Evolutionary conservation across 805 yeast species (phyloP).

Genomic region (Ogataea angusta): DNA sequence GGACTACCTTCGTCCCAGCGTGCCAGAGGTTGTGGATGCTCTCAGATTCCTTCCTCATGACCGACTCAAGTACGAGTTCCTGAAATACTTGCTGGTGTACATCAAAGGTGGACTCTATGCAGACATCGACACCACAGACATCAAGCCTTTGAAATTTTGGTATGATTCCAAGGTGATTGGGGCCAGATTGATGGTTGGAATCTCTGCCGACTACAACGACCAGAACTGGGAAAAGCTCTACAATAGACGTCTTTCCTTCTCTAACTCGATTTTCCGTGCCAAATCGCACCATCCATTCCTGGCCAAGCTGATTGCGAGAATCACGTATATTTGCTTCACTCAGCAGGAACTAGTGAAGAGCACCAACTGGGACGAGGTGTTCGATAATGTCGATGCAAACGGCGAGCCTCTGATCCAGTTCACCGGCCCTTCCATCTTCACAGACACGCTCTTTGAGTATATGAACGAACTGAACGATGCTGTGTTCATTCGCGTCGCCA

Average conservation of each 20-base stretch:
- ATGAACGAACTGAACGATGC: conserved; percentile 28
- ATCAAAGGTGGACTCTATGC: conserved; percentile 61
- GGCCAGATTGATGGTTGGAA: conserved; percentile 19
- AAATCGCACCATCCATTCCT: conserved; percentile 27
- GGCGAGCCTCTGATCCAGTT: conserved; percentile 34
- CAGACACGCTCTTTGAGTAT: conserved; percentile 34
- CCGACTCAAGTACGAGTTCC: conserved; percentile 48
- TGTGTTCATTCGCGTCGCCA: conserved; percentile 29
- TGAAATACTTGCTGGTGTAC: conserved; percentile 49
- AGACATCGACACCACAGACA: conserved; percentile 56
- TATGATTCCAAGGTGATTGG: conserved; percentile 16
- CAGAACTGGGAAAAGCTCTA: conserved; percentile 24
- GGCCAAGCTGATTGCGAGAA: conserved; percentile 27
- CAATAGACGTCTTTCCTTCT: conserved; percentile 23
- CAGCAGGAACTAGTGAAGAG: conserved; percentile 22
- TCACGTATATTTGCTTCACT: conserved; percentile 28
- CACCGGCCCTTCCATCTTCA: conserved; percentile 35
- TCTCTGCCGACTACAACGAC: conserved; percentile 24
- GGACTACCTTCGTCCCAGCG: conserved; percentile 27
- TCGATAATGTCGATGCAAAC: conserved; percentile 30
- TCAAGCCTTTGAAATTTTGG: conserved; percentile 41
- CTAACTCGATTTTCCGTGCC: conserved; percentile 23
- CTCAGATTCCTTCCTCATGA: conserved; percentile 49
- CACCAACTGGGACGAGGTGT: conserved; percentile 31
- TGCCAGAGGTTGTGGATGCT: conserved; percentile 53